Conservation (phyloP, 2,329 filamentous ascomycete genomes). For the Rutstroemia sp. region DNA sequence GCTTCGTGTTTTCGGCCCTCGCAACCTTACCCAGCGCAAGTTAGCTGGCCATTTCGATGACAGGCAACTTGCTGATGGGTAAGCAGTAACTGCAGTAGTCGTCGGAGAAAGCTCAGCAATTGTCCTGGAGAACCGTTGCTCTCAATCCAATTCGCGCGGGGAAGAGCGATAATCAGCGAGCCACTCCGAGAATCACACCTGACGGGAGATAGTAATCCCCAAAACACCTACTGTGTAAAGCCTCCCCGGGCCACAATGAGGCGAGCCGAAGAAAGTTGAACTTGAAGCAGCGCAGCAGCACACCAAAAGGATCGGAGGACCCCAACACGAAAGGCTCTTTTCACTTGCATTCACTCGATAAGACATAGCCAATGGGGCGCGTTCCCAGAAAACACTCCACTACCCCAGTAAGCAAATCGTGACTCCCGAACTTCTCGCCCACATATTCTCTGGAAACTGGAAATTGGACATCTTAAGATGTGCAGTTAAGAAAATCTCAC, state of each 20-base stretch:
- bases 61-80: neutral
- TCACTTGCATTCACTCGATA: slow-evolving; percentile 1
- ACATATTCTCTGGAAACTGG: neutral
- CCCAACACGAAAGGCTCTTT: slow-evolving; percentile 2
- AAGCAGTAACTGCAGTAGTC: neutral
- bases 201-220: neutral
- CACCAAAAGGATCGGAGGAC: slow-evolving; percentile 2
- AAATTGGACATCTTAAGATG: slow-evolving; percentile 1
- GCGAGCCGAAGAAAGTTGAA: too few relatives aligned
- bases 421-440: neutral
- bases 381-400: slow-evolving; percentile 3
- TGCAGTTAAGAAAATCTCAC: slow-evolving; percentile 10
- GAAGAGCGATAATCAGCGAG: slow-evolving; percentile 4
- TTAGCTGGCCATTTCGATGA: too few relatives aligned
- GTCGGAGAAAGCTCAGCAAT: neutral
- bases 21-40: too few relatives aligned
- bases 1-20: neutral
- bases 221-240: neutral
- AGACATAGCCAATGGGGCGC: slow-evolving; percentile 6
- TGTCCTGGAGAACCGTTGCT: slow-evolving; percentile 1
- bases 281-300: neutral
- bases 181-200: neutral
- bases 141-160: slow-evolving; percentile 3
- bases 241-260: neutral
- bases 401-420: slow-evolving; percentile 1